Evolutionary conservation across 805 yeast genomes (phyloP), one percentile per base, ranked within the genome.

Genomic region (Yamadazyma endophytica): DNA sequence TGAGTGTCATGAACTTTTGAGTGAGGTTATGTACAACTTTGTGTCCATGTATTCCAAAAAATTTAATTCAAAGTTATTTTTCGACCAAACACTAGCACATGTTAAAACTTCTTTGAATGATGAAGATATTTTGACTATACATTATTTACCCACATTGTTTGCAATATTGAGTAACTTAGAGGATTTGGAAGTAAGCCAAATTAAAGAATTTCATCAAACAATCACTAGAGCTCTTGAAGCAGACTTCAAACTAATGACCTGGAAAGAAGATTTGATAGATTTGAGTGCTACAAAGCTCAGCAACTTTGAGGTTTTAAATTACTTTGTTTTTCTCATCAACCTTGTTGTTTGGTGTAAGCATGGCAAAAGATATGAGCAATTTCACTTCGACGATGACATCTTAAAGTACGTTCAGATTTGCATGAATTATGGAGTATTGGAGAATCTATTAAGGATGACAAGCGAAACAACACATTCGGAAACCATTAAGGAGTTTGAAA

Each of bases 341-440:
- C 78, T 81, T 45, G 73, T 78, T 31, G 66, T 72, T 6, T 81
- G 88, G 89, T 80, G 87, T 50, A 82, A 81, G 46, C 40, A 55
- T 6, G 48, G 61, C 2, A 31, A 50, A 5, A 62, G 82, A 37
- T 62, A 53, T 6, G 39, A 44, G 16, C 57, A 63, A 18, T 72
- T 65, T 38, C 79, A 79, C 39, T 81, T 80, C 43, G 70, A 70
- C 24, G 58, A 58, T 16, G 71, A 69, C 25, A 74, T 82, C 17
- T 73, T 79, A 38, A 64, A 64, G 18, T 84, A 85, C 35, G 70
- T 82, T 61, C 73, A 73, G 21, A 53, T 58, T 29, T 68, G 75
- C 12, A 76, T 82, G 6, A 74, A 75, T 29, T 60, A 71, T 18
- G 92, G 90, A 23, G 85, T 85, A 0, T 57, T 82, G 42, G 92